phyloP scores from a whole-genome alignment of 2,329 filamentous ascomycete genomes.

The Fusarium subglutinans region DNA sequence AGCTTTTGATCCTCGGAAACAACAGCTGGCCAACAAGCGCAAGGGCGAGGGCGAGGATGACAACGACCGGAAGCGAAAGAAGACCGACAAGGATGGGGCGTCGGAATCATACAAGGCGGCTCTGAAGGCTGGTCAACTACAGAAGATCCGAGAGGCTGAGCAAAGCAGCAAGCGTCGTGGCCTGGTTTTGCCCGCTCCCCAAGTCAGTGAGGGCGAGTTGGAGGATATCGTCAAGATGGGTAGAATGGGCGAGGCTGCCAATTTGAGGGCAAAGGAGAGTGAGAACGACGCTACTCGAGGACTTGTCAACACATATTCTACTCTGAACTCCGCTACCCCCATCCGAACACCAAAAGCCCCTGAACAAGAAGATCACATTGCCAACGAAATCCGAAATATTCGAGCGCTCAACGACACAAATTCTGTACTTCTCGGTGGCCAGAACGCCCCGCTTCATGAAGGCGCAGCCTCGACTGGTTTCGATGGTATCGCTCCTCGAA shows the following conservation, averaged over 20 bases:
- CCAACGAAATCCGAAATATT: constrained; percentile 96
- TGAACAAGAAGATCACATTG: constrained; percentile 92
- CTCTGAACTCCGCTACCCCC: constrained; percentile 81
- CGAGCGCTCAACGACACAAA: constrained; percentile 91
- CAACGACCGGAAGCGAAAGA: constrained; percentile 84
- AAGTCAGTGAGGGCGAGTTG: constrained; percentile 91
- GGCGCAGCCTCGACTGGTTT: constrained; percentile 86
- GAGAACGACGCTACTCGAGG: constrained; percentile 88
- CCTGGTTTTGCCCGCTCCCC: constrained; percentile 85
- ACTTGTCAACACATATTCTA: constrained; percentile 86
- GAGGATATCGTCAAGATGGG: constrained; percentile 99
- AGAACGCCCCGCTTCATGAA: constrained; percentile 89
- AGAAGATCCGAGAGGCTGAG: constrained; percentile 94
- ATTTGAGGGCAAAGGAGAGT: constrained; percentile 75
- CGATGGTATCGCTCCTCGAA: constrained; percentile 82
- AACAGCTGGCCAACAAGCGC: constrained; percentile 89
- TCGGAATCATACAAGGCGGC: constrained; percentile 85
- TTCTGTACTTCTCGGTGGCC: constrained; percentile 90
- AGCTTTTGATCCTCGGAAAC: constrained; percentile 90
- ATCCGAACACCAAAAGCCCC: constrained; percentile 93
- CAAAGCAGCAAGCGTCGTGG: constrained; percentile 92
- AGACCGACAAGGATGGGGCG: constrained; percentile 85
- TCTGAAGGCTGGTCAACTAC: constrained; percentile 91
- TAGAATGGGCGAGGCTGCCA: constrained; percentile 88
- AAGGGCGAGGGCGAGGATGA: constrained; percentile 92